Evolutionary conservation across 345 rosid species (phyloP).

Genomic region (Pugionium dolabratum): DNA sequence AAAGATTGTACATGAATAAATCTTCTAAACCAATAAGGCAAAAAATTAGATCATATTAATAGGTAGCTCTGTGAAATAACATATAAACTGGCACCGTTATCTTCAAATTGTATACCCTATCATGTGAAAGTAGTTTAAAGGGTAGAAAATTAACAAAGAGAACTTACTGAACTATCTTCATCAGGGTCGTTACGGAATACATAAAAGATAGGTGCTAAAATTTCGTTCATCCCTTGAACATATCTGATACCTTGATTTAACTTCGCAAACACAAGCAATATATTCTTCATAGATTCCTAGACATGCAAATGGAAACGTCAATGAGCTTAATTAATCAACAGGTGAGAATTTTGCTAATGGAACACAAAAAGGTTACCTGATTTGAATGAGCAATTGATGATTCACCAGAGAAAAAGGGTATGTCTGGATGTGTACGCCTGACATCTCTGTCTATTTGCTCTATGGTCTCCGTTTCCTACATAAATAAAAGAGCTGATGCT

Average conservation of each 20-base stretch:
- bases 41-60: neutral
- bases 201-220: conserved; percentile 85
- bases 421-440: conserved; percentile 95
- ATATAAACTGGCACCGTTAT: conserved; percentile 6
- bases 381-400: conserved; percentile 68
- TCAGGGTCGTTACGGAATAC: conserved; percentile 88
- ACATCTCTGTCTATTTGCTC: conserved; percentile 98
- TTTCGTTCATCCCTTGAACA: conserved; percentile 99
- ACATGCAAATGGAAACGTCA: conserved; percentile 32
- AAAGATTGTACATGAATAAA: neutral
- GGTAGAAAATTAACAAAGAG: conserved; percentile 3
- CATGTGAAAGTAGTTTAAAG: conserved; percentile 1
- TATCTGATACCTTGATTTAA: conserved; percentile 97
- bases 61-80: neutral
- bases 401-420: conserved; percentile 90
- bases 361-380: conserved; percentile 57
- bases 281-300: conserved; percentile 87
- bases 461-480: conserved; percentile 81
- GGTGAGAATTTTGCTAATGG: conserved; percentile 14
- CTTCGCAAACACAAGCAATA: conserved; percentile 88
- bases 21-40: neutral
- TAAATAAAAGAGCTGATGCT: conserved; percentile 15
- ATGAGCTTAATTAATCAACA: conserved; percentile 33
- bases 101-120: conserved; percentile 18
- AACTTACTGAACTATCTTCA: conserved; percentile 73